These are phyloP conservation scores for Globisporangium camurandrum DNA, from an alignment of 352 stramenopile genomes.

Conservation along the genomic window DNA sequence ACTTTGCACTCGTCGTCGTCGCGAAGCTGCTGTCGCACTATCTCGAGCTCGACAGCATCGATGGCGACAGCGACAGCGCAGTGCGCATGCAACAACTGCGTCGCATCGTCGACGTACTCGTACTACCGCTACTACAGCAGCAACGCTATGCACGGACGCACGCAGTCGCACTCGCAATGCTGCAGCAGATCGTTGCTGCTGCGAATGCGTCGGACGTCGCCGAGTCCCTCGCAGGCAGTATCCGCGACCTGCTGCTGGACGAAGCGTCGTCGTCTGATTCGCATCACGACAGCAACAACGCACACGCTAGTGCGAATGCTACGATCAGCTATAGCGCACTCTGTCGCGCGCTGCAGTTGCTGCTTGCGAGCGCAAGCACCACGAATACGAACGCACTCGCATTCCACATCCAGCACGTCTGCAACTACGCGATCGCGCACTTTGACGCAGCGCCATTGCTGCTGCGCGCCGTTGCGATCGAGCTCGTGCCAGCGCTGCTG, in stretches of 20 bases:
- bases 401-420: constrained; percentile 23
- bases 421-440: constrained; percentile 23
- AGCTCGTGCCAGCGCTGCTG: constrained; percentile 41
- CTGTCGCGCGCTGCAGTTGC: constrained; percentile 36
- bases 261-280: neutral
- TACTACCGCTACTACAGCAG: constrained; percentile 24
- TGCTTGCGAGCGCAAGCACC: constrained; percentile 15
- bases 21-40: constrained; percentile 18
- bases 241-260: constrained; percentile 9
- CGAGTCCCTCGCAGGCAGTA: constrained; percentile 1
- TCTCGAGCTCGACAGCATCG: constrained; percentile 11
- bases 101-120: constrained; percentile 13
- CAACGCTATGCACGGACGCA: constrained; percentile 22
- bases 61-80: neutral
- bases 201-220: constrained; percentile 9
- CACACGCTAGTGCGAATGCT: constrained; percentile 4
- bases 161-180: constrained; percentile 15
- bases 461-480: constrained; percentile 30
- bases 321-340: constrained; percentile 33
- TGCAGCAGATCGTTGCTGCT: constrained; percentile 18
- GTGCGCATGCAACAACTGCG: neutral
- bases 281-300: neutral
- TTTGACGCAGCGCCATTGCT: constrained; percentile 37
- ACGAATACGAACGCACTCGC: neutral
- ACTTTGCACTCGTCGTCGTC: constrained; percentile 34